Conservation (phyloP, 2,329 filamentous ascomycete species). For the Bipolaris zeicola region DNA sequence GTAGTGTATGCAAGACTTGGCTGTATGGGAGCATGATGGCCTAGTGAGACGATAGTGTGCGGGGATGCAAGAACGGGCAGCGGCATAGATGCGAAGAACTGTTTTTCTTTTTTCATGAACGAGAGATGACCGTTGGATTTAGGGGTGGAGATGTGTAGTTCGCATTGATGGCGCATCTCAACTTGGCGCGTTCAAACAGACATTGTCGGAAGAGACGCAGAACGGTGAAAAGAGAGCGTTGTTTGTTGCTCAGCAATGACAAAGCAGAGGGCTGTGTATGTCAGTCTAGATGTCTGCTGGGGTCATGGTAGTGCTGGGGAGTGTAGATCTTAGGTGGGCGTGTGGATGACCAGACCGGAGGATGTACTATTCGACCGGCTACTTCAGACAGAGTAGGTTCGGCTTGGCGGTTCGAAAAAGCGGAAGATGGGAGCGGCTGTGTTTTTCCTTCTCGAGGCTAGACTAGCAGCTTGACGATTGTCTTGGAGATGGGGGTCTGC, state of each 20-base stretch:
- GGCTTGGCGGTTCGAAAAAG: neutral
- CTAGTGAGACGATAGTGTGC: too few species aligned
- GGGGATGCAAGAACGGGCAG: too few species aligned
- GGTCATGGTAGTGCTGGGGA: too few species aligned
- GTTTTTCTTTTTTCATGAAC: neutral
- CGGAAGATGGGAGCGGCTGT: neutral
- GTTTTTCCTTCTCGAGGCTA: neutral
- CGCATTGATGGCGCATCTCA: conserved; percentile 10
- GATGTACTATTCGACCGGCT: neutral
- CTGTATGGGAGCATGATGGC: too few species aligned
- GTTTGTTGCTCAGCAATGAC: neutral
- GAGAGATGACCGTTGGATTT: neutral
- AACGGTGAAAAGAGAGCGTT: neutral
- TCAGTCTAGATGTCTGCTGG: neutral
- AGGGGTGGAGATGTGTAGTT: neutral
- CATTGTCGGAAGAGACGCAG: conserved; percentile 12
- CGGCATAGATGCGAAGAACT: too few species aligned
- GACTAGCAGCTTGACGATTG: neutral
- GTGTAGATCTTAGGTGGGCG: too few species aligned
- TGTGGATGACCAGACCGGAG: too few species aligned
- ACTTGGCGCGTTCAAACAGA: conserved; percentile 10
- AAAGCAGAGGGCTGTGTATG: neutral
- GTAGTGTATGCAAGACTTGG: too few species aligned
- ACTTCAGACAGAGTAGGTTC: too few species aligned
- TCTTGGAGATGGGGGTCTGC: conserved; percentile 1